These are phyloP conservation scores for Lumnitzera racemosa DNA, from an alignment of 345 rosid genomes.

Conservation along the genomic window DNA sequence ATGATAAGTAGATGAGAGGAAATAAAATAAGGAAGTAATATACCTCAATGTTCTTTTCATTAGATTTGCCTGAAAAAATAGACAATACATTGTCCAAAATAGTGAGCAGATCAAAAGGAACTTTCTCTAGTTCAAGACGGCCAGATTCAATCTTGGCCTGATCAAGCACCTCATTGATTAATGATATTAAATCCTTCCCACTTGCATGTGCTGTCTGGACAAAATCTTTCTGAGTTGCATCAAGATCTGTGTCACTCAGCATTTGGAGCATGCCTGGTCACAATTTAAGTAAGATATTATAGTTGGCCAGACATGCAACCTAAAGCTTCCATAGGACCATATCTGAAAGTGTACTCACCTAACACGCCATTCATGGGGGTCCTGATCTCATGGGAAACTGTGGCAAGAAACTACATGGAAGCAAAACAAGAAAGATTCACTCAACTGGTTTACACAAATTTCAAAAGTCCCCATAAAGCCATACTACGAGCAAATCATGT, in stretches of 20 bases:
- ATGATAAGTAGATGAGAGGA: background rate
- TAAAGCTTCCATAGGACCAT: background rate
- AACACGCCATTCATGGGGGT: conserved; percentile 95
- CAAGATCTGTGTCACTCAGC: conserved; percentile 89
- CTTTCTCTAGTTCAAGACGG: conserved; percentile 79
- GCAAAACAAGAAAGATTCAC: conserved; percentile 5
- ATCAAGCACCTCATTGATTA: conserved; percentile 92
- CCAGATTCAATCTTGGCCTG: conserved; percentile 99
- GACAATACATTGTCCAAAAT: conserved; percentile 77
- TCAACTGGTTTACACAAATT: background rate
- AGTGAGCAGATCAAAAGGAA: conserved; percentile 69
- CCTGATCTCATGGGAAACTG: conserved; percentile 97
- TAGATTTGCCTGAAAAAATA: conserved; percentile 58
- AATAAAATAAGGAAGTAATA: background rate
- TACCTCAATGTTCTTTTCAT: conserved; percentile 84
- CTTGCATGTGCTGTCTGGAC: conserved; percentile 86
- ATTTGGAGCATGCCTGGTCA: conserved; percentile 81
- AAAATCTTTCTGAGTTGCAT: conserved; percentile 64
- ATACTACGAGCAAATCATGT: no score
- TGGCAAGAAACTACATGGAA: conserved; percentile 77
- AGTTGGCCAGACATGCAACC: conserved; percentile 2
- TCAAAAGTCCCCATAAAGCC: no score
- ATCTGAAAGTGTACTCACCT: conserved; percentile 24
- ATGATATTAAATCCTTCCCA: conserved; percentile 74
- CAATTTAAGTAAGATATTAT: conserved; percentile 8